Evolutionary conservation across 129 eudicot species (phyloP), one percentile per base, ranked within the genome.

Genomic region (Erigeron canadensis): DNA sequence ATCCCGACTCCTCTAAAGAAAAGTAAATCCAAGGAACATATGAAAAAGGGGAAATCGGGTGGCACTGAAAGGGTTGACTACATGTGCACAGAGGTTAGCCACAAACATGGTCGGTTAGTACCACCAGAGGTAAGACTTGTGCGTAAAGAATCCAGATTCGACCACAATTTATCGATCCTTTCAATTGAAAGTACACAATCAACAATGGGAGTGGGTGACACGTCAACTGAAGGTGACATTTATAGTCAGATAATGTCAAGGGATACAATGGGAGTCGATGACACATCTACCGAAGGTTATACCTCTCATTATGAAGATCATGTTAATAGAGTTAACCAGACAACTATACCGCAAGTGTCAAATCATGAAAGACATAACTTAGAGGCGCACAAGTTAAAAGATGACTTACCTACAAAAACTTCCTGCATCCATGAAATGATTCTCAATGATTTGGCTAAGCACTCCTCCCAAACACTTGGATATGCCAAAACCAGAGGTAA

Each of bases 1-100:
- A 75, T 68, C 66, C 80, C 69, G 16, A 44, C 76, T 28, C 63
- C 57, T 59, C 34, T 67, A 66, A 63, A 43, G 72, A 74, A 74
- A 63, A 62, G 43, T 22, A 74, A 53, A 55, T 38, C 50, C 38
- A 61, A 18, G 13, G 75, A 43, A 45, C 66, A 40, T 34, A 59
- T 16, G 19, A 43, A 34, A 50, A 43, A 41, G 59, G n/a, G 48
- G 13, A 64, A 71, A 48, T 10, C 55, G 13, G 55, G 19, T 48
- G 55, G 55, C n/a, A 7, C 17, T 18, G 17, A 51, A 51, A 16
- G 4, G 22, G n/a, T 19, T 51, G 17, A n/a, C 5, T 51, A 51
- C 8, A 16, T 15, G 44, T 18, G 37, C 79, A 67, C 9, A 16
- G 22, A 22, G 47, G 67, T 16, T n/a, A 56, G 16, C 19, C 65